Conservation (phyloP, 2,329 filamentous ascomycete species). For the Rhynchosporium graminicola region DNA sequence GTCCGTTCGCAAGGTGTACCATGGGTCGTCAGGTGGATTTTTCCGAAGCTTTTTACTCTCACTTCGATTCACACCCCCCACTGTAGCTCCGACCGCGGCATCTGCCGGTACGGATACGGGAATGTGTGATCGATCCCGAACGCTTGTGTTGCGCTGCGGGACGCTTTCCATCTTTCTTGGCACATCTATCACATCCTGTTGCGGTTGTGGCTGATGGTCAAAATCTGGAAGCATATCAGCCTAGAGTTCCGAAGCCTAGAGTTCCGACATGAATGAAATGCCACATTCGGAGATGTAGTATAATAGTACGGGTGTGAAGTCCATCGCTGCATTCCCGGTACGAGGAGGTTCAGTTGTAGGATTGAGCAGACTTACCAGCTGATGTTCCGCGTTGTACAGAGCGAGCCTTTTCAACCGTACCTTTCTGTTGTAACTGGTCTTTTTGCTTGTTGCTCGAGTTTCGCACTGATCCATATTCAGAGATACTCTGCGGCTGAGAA, state of each 20-base stretch:
- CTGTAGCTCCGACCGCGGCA: constrained; percentile 17
- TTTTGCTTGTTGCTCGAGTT: constrained; percentile 42
- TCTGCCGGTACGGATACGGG: constrained; percentile 31
- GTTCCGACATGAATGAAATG: too few relatives aligned
- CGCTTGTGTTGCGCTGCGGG: constrained; percentile 56
- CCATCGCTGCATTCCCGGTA: too few relatives aligned
- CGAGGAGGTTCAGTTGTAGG: too few relatives aligned
- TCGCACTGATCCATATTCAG: constrained; percentile 39
- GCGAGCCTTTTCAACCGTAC: constrained; percentile 36
- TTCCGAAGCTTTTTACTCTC: constrained; percentile 62
- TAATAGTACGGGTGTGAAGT: too few relatives aligned
- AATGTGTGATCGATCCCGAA: constrained; percentile 57
- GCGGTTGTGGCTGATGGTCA: constrained; percentile 33
- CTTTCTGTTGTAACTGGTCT: constrained; percentile 41
- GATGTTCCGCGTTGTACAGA: constrained; percentile 29
- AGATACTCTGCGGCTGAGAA: constrained; percentile 30
- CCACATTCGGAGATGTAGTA: too few relatives aligned
- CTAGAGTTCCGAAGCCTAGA: background rate
- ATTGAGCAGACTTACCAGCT: background rate
- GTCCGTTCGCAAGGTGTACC: constrained; percentile 47
- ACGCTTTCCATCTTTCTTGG: constrained; percentile 16
- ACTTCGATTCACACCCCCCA: constrained; percentile 47
- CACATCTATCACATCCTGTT: constrained; percentile 19
- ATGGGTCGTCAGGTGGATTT: constrained; percentile 55
- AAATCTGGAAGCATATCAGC: constrained; percentile 22